Conservation (phyloP, 306 rosid genomes). For the Vicia sativa region DNA sequence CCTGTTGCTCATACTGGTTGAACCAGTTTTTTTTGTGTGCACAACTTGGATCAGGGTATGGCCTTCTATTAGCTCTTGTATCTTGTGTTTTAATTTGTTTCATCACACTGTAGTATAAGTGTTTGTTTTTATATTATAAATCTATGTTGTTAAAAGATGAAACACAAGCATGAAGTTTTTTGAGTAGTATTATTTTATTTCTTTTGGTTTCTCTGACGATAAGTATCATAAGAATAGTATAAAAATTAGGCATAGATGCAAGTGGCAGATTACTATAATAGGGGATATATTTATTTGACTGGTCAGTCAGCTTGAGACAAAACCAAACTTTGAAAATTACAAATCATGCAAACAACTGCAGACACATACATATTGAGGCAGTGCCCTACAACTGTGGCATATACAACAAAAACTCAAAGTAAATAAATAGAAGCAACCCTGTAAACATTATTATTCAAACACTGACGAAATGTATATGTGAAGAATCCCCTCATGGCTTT, state of each 20-base stretch:
- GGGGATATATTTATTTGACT: not conserved
- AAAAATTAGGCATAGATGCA: not conserved
- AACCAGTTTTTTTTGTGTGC: no score
- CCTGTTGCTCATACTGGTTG: no score
- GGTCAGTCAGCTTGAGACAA: not conserved
- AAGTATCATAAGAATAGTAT: not conserved
- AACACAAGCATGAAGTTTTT: no score
- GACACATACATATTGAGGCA: slow-evolving; percentile 19
- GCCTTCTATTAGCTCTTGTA: no score
- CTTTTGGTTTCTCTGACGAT: no score
- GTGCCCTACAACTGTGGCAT: slow-evolving; percentile 36
- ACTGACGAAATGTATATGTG: not conserved
- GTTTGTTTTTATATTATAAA: no score
- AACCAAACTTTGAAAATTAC: slow-evolving; percentile 35
- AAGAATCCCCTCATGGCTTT: not conserved
- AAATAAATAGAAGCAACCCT: slow-evolving; percentile 11
- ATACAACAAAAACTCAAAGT: slow-evolving; percentile 25
- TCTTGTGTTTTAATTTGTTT: no score
- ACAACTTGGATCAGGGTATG: no score
- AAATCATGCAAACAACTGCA: slow-evolving; percentile 31
- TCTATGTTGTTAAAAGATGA: no score
- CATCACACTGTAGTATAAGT: no score
- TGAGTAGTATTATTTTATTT: no score
- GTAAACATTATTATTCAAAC: slow-evolving; percentile 24
- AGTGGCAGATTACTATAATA: not conserved